Evolutionary conservation across 2,329 filamentous ascomycete species (phyloP).

Genomic region (Ophiocordyceps camponoti-leonardi): DNA sequence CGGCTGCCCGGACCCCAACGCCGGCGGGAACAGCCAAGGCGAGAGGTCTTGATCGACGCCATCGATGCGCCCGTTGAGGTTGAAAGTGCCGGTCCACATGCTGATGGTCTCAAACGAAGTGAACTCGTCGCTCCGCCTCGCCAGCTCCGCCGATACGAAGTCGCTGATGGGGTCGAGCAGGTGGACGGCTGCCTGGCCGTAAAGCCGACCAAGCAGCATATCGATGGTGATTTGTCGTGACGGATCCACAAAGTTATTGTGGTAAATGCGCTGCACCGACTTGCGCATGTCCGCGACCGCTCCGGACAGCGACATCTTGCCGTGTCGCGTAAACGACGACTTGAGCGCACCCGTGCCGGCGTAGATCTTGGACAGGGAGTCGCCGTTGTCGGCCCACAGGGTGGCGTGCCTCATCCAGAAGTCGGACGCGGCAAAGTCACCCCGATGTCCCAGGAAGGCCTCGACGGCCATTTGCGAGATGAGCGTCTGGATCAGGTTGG

Average conservation of each 20-base stretch:
- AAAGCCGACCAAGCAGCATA: conserved; percentile 68
- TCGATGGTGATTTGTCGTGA: conserved; percentile 89
- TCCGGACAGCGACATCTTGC: conserved; percentile 90
- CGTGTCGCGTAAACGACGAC: conserved; percentile 81
- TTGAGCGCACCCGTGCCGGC: conserved; percentile 92
- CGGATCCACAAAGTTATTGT: conserved; percentile 96
- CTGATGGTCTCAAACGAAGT: conserved; percentile 57
- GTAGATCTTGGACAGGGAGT: conserved; percentile 86
- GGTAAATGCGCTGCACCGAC: conserved; percentile 82
- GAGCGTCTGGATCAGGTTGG: conserved; percentile 89
- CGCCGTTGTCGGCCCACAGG: conserved; percentile 94
- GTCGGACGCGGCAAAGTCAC: conserved; percentile 53
- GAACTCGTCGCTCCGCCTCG: conserved; percentile 51
- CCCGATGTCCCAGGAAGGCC: conserved; percentile 59
- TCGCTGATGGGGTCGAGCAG: conserved; percentile 93
- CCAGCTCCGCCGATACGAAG: conserved; percentile 62
- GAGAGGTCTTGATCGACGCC: conserved; percentile 68
- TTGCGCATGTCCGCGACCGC: conserved; percentile 92
- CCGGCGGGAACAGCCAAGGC: conserved; percentile 62
- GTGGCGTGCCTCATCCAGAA: conserved; percentile 88
- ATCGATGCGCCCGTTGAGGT: conserved; percentile 74
- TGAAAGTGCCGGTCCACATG: conserved; percentile 83
- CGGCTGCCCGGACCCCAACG: conserved; percentile 44
- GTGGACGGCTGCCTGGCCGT: conserved; percentile 69
- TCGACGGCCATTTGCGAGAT: conserved; percentile 89